Evolutionary conservation across 2,329 filamentous ascomycete species (phyloP).

Genomic region (Pyrenochaeta sp.): DNA sequence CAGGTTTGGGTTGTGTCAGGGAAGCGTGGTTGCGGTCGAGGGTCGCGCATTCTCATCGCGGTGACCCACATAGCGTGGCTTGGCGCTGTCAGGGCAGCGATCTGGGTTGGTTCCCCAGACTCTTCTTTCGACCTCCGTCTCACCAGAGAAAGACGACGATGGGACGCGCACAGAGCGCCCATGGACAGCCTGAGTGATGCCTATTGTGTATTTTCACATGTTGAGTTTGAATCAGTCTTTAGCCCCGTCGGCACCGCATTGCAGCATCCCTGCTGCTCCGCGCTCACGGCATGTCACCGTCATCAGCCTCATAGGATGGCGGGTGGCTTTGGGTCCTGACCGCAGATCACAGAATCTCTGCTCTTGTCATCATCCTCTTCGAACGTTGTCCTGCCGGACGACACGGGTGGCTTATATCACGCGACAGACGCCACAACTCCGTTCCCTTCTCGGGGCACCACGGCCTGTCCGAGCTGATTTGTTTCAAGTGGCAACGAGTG

Average conservation of each 20-base stretch:
- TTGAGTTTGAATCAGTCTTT: not conserved
- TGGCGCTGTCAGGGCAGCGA: conserved; percentile 18
- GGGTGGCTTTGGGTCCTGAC: conserved; percentile 2
- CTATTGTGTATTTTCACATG: too few species aligned
- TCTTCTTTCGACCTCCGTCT: conserved; percentile 14
- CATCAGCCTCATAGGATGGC: conserved; percentile 3
- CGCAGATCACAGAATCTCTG: not conserved
- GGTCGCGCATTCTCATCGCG: conserved; percentile 7
- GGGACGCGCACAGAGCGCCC: too few species aligned
- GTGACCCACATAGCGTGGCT: conserved; percentile 23
- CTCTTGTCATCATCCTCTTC: not conserved
- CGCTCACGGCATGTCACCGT: not conserved
- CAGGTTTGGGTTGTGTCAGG: too few species aligned
- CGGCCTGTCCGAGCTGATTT: too few species aligned
- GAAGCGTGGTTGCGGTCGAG: too few species aligned
- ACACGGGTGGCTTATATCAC: conserved; percentile 4
- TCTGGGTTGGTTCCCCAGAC: conserved; percentile 11
- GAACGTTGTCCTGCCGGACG: not conserved
- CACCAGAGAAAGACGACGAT: too few species aligned
- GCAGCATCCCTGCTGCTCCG: not conserved
- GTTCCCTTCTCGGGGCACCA: not conserved
- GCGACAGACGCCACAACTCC: conserved; percentile 5
- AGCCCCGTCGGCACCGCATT: not conserved
- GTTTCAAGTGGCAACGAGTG: too few species aligned
- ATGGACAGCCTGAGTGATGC: too few species aligned